Base-by-base conservation (phyloP, 2,329 filamentous ascomycete species). In the Microascus cirrosus region DNA sequence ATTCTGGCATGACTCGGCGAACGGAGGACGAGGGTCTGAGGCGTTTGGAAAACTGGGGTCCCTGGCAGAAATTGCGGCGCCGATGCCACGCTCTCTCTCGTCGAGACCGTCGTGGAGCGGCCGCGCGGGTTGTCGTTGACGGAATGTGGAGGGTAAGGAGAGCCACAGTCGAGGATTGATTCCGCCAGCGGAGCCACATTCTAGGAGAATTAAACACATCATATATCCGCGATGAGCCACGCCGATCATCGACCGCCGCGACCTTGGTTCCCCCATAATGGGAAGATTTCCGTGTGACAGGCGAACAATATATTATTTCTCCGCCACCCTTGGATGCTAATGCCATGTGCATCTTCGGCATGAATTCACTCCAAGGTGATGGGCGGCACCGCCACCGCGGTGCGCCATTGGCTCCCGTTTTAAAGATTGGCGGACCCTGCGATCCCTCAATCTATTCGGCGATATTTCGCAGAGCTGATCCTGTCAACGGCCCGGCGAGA, bases 181-280 rank as follows among this genome's bases (percentile, higher is more conserved):
- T 13, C n/a, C 45, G 5, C n/a, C 36, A n/a, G 36, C 36, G 13
- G 18, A 42, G 36, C 36, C 20, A 11, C 45, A 20, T 8, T 4
- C 45, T 50, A 50, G 45, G 45, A 50, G 45, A 54, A 18, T 54
- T 39, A 32, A 32, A 22, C 53, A n/a, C n/a, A 22, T 25, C 28
- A 36, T 54, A 18, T 36, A 28, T n/a, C 18, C 32, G n/a, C 20
- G 8, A 56, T 53, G 39, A 58, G 56, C 56, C 56, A 53, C 56
- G 50, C n/a, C 52, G 56, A 58, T 58, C 45, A 54, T 39, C 50
- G 22, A 22, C 50, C 25, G 15, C n/a, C 20, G 8, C 32, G 55
- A 22, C 51, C 56, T 58, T 58, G 56, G 35, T 48, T 54, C 56
- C 22, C 50, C 24, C 34, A 36, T 42, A 18, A 57, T 53, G 55